Percentiles rank a stretch among this genome's conserved stretches.
These are phyloP conservation scores for Pseudoturritis turrita DNA, from an alignment of 345 rosid species.

Conservation along the genomic window DNA sequence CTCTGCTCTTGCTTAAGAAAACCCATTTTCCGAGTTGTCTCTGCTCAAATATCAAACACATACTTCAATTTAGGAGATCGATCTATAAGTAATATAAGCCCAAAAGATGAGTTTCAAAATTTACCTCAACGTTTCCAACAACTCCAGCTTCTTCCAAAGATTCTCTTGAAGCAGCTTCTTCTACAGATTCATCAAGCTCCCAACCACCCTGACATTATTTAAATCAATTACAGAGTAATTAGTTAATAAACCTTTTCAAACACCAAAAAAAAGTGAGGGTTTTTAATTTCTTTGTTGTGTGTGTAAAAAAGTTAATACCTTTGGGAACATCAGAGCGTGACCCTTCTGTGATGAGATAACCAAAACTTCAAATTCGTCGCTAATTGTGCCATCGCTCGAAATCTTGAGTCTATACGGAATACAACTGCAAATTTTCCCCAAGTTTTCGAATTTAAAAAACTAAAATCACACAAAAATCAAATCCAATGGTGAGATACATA, in stretches of 20 bases:
- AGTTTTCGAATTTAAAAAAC: not conserved
- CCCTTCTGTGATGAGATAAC: constrained; percentile 78
- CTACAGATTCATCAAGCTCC: constrained; percentile 83
- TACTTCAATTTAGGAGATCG: not conserved
- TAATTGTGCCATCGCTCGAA: constrained; percentile 26
- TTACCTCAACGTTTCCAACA: constrained; percentile 67
- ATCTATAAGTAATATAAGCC: not conserved
- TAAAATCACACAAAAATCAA: not conserved
- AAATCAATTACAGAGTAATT: not conserved
- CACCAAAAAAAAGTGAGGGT: not conserved
- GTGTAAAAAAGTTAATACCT: constrained; percentile 38
- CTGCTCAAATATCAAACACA: constrained; percentile 32
- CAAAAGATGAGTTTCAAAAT: not conserved
- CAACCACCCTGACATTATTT: constrained; percentile 66
- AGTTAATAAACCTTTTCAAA: not conserved
- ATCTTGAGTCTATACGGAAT: constrained; percentile 67
- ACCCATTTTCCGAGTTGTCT: constrained; percentile 71
- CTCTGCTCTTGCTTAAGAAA: constrained; percentile 69
- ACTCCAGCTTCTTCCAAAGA: constrained; percentile 89
- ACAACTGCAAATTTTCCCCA: constrained; percentile 43
- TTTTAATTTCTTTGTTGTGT: not conserved
- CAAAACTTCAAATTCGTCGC: constrained; percentile 60
- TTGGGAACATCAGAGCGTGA: constrained; percentile 80
- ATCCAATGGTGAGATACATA: not conserved
- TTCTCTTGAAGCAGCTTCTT: constrained; percentile 79